Evolutionary conservation across 2,329 filamentous ascomycete species (phyloP).

Genomic region (Malbranchea cinnamomea): DNA sequence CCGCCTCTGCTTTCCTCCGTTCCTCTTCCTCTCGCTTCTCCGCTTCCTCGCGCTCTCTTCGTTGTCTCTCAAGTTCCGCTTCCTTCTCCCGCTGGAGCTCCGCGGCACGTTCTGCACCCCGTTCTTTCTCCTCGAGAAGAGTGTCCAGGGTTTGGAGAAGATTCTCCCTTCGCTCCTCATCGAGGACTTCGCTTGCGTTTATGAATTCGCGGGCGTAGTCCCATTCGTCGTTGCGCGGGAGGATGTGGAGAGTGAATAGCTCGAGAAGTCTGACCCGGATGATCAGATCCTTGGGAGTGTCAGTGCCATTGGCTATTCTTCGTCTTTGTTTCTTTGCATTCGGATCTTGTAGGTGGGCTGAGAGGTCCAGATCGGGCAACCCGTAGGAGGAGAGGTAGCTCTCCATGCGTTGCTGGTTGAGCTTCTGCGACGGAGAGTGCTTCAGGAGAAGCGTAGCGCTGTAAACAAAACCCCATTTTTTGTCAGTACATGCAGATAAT

Average conservation of each 20-base stretch:
- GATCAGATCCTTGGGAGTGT: conserved; percentile 71
- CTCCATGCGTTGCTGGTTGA: conserved; percentile 81
- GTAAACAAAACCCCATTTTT: conserved; percentile 4
- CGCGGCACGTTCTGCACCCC: conserved; percentile 49
- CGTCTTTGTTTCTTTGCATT: conserved; percentile 19
- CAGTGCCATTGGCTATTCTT: conserved; percentile 42
- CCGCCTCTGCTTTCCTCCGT: conserved; percentile 23
- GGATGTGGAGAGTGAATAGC: conserved; percentile 84
- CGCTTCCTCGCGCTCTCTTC: conserved; percentile 34
- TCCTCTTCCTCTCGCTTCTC: conserved; percentile 19
- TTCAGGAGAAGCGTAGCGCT: conserved; percentile 80
- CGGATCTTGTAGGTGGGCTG: conserved; percentile 40
- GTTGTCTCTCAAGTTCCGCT: conserved; percentile 37
- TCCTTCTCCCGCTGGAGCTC: conserved; percentile 48
- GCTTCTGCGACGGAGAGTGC: conserved; percentile 68
- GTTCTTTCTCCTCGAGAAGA: conserved; percentile 68
- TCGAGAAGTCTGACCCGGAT: conserved; percentile 84
- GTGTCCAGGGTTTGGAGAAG: conserved; percentile 76
- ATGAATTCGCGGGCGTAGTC: conserved; percentile 91
- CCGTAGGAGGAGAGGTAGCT: conserved; percentile 69
- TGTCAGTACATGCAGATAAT: conserved; percentile 5
- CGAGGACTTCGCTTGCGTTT: conserved; percentile 66
- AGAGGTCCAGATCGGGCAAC: conserved; percentile 57
- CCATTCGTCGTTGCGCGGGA: conserved; percentile 92
- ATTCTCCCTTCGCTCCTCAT: conserved; percentile 79